Evolutionary conservation across 2,329 filamentous ascomycete species (phyloP).

Genomic region (Lojkania enalia): DNA sequence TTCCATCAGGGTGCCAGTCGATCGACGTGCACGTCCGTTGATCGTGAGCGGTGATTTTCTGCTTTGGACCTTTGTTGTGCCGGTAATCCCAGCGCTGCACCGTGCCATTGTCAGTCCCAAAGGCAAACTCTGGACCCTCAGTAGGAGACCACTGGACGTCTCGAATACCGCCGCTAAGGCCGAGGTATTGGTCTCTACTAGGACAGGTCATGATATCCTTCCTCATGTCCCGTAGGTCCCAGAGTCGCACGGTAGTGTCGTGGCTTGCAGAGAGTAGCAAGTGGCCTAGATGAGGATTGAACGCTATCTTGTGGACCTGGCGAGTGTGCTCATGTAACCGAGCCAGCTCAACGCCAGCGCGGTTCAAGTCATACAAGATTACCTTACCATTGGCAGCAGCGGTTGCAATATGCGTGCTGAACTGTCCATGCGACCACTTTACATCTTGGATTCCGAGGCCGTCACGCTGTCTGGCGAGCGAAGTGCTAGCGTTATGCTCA

Average conservation of each 20-base stretch:
- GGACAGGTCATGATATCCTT: constrained; percentile 56
- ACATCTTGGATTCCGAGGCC: constrained; percentile 67
- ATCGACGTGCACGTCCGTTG: constrained; percentile 61
- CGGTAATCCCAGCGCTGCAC: constrained; percentile 68
- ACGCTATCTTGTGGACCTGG: constrained; percentile 67
- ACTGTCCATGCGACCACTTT: constrained; percentile 67
- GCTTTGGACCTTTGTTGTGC: constrained; percentile 58
- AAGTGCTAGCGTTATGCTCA: constrained; percentile 48
- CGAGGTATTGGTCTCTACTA: constrained; percentile 59
- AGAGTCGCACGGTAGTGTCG: constrained; percentile 65
- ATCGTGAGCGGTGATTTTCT: constrained; percentile 65
- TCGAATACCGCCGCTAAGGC: constrained; percentile 63
- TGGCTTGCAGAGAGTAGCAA: constrained; percentile 67
- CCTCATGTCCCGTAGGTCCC: constrained; percentile 63
- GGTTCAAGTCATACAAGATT: constrained; percentile 66
- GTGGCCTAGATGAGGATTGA: constrained; percentile 64
- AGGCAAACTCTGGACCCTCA: constrained; percentile 64
- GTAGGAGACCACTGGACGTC: constrained; percentile 68
- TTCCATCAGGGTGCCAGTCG: constrained; percentile 70
- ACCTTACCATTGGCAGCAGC: constrained; percentile 68
- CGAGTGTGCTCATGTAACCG: constrained; percentile 66
- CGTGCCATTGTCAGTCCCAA: constrained; percentile 65
- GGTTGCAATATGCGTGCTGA: constrained; percentile 63
- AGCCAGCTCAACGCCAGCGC: constrained; percentile 62
- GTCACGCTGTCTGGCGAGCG: constrained; percentile 56